Percentiles rank a stretch among this genome's conserved stretches.
phyloP scores from a whole-genome alignment of 257 asterid species.

The Rubia yunnanensis region DNA sequence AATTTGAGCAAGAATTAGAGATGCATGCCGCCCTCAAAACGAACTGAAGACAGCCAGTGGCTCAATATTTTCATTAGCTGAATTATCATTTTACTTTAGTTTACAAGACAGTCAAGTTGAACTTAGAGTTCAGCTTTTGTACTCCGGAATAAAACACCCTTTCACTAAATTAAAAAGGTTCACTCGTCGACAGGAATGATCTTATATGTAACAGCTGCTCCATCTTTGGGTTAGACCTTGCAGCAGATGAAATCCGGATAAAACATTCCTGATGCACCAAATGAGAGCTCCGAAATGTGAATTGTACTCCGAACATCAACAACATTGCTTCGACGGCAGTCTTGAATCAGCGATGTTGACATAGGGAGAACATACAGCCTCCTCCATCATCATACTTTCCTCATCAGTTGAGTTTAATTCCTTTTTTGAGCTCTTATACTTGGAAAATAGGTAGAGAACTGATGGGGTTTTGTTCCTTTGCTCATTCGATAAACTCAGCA shows the following conservation, averaged over 20 bases:
- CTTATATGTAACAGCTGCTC: too few relatives aligned
- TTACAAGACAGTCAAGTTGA: neutral
- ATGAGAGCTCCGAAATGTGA: neutral
- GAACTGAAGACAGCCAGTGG: neutral
- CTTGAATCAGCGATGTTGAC: constrained; percentile 4
- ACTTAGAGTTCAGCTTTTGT: neutral
- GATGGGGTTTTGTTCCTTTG: constrained; percentile 31
- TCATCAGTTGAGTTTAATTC: constrained; percentile 15
- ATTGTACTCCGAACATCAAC: neutral
- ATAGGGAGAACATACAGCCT: constrained; percentile 19
- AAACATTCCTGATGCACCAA: neutral
- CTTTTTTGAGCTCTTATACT: constrained; percentile 29
- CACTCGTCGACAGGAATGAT: neutral
- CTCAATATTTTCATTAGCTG: neutral
- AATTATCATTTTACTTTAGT: neutral
- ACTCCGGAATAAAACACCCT: neutral
- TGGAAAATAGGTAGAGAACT: constrained; percentile 51
- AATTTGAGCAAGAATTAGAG: constrained; percentile 12
- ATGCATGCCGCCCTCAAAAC: neutral
- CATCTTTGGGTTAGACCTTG: neutral
- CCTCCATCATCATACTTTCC: constrained; percentile 21
- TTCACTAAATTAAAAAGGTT: too few relatives aligned
- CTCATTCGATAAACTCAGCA: constrained; percentile 17
- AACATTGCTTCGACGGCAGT: constrained; percentile 13
- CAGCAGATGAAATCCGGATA: neutral